Base-by-base conservation (phyloP, 306 rosid species). In the Calophaca sinica region DNA sequence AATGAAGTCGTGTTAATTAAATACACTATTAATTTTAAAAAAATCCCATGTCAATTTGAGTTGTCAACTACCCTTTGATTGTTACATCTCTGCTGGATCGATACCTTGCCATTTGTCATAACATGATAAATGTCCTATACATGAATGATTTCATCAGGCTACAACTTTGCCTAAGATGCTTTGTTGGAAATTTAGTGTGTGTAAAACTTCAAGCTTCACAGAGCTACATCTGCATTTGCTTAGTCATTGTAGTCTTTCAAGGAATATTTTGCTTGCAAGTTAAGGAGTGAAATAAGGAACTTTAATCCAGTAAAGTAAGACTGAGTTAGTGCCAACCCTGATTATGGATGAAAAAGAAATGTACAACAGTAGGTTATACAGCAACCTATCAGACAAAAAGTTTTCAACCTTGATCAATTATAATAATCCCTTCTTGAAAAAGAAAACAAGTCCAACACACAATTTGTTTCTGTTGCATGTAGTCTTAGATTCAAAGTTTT, bases 221-320 rank as follows among this genome's bases (percentile, higher is more conserved):
- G 55, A 42, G 63, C 75, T 28, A 42, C n/a, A n/a, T n/a, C n/a
- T n/a, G n/a, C 55, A n/a, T 44, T 6, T 66, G 53, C 62, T 60
- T 61, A 28, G 44, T 62, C 63, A n/a, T 20, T n/a, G n/a, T n/a
- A n/a, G n/a, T n/a, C n/a, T n/a, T n/a, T n/a, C n/a, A n/a, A n/a
- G n/a, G n/a, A n/a, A 66, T 54, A 57, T 77, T 65, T 7, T 64
- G 32, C 58, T 66, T 39, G 75, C 63, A 38, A 66, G 70, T 9
- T n/a, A n/a, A n/a, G n/a, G n/a, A n/a, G n/a, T n/a, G n/a, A n/a
- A n/a, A n/a, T n/a, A 57, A 26, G 11, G 26, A 58, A 53, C 45
- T 72, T 12, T 10, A 71, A 33, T 13, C 44, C 33, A 33, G 57
- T 33, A 54, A 79, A 63, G 52, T 39, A 71, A 72, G 45, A 73